phyloP scores from a whole-genome alignment of 164 flowering plant species.

The Hamamelis virginiana region DNA sequence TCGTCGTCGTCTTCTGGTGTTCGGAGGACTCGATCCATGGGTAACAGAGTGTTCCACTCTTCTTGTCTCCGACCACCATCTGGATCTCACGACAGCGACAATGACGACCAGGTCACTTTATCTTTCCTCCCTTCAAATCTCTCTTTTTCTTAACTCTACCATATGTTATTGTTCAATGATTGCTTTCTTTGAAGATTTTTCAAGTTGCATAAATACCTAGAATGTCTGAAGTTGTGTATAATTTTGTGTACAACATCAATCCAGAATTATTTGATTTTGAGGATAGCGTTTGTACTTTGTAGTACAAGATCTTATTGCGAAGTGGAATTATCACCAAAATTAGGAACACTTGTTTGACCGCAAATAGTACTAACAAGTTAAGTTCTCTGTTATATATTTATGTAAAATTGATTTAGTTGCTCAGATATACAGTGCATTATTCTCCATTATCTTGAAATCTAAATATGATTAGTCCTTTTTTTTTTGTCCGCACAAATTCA shows the following conservation, averaged over 20 bases:
- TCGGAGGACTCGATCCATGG: conserved; percentile 25
- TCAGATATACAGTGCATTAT: not conserved
- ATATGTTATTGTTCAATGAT: not conserved
- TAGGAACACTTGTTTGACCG: no score
- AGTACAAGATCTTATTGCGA: no score
- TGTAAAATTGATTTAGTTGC: no score
- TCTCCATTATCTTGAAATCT: not conserved
- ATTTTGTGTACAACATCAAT: no score
- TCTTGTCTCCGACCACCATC: conserved; percentile 54
- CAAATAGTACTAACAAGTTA: no score
- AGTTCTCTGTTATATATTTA: not conserved
- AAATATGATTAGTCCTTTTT: no score
- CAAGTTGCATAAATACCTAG: no score
- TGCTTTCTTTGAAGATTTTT: not conserved
- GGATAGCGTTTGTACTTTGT: no score
- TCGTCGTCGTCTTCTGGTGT: conserved; percentile 3
- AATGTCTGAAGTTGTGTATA: no score
- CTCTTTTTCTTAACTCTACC: not conserved
- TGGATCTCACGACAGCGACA: conserved; percentile 32
- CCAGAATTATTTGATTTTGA: no score
- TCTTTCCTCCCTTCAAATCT: conserved; percentile 4
- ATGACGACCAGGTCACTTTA: conserved; percentile 31
- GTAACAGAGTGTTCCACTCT: conserved; percentile 42
- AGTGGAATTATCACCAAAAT: no score
- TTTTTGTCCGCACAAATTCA: no score